phyloP scores from a whole-genome alignment of 2,329 filamentous ascomycete genomes.

The Rhexocercosporidium sp. region DNA sequence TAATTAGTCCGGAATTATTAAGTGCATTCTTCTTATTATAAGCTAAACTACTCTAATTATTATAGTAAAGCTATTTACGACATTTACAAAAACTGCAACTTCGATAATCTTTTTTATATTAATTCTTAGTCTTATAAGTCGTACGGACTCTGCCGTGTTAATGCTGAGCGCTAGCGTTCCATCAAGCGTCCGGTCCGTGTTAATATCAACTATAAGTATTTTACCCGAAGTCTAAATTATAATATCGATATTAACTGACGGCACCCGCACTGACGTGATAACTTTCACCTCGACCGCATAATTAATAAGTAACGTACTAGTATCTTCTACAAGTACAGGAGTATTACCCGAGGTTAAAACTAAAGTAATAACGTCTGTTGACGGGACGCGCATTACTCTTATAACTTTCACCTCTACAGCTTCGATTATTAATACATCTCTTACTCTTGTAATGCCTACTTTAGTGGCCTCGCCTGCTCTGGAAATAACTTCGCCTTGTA shows the following conservation, averaged over 20 bases:
- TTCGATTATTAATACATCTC: neutral
- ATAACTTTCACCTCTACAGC: neutral
- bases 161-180: neutral
- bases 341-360: conserved; percentile 54
- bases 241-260: neutral
- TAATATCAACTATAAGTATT: conserved; percentile 50
- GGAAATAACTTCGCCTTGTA: neutral
- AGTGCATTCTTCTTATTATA: neutral
- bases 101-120: conserved; percentile 1
- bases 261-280: neutral
- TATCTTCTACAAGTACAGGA: conserved; percentile 45
- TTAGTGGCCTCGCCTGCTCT: neutral
- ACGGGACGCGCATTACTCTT: neutral
- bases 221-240: conserved; percentile 51
- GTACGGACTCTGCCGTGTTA: neutral
- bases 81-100: neutral
- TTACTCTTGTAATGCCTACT: neutral
- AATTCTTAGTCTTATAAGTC: neutral
- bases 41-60: neutral
- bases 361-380: neutral
- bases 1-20: neutral
- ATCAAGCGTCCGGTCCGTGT: neutral
- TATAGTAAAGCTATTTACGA: neutral
- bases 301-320: neutral
- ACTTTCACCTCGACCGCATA: neutral